A percentile compares a stretch with the other conserved stretches of the same genome.
These are phyloP conservation scores for Pythium aristosporum DNA, from an alignment of 352 stramenopile species.

Conservation along the genomic window DNA sequence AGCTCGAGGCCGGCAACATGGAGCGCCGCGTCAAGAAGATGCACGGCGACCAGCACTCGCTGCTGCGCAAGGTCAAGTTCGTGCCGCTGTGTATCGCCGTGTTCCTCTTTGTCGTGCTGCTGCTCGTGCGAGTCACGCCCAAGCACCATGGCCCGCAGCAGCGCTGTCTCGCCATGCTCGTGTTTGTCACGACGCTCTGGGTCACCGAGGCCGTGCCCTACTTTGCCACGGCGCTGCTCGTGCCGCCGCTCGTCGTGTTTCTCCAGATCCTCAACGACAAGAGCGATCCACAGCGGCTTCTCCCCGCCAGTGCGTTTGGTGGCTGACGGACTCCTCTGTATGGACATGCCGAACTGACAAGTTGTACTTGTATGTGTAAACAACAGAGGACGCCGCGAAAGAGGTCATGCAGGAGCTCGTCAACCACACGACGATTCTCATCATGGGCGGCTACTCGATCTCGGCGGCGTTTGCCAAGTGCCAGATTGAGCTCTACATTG, in stretches of 20 bases:
- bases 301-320: slow-evolving; percentile 62
- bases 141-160: slow-evolving; percentile 81
- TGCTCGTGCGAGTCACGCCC: slow-evolving; percentile 72
- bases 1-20: slow-evolving; percentile 87
- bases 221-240: slow-evolving; percentile 88
- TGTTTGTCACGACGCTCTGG: slow-evolving; percentile 90
- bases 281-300: slow-evolving; percentile 57
- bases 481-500: slow-evolving; percentile 91
- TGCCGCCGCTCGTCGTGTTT: slow-evolving; percentile 88
- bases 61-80: slow-evolving; percentile 85
- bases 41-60: slow-evolving; percentile 80
- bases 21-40: slow-evolving; percentile 78
- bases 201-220: slow-evolving; percentile 91
- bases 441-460: slow-evolving; percentile 91
- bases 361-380: neutral
- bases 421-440: slow-evolving; percentile 92
- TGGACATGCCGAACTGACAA: neutral
- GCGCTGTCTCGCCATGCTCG: slow-evolving; percentile 86
- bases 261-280: slow-evolving; percentile 88
- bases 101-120: slow-evolving; percentile 69
- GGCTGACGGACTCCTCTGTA: neutral
- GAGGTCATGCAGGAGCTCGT: slow-evolving; percentile 89
- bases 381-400: slow-evolving; percentile 73
- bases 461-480: slow-evolving; percentile 90
- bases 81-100: slow-evolving; percentile 72